Conservation (phyloP, 257 asterid species). For the Anisodus acutangulus region DNA sequence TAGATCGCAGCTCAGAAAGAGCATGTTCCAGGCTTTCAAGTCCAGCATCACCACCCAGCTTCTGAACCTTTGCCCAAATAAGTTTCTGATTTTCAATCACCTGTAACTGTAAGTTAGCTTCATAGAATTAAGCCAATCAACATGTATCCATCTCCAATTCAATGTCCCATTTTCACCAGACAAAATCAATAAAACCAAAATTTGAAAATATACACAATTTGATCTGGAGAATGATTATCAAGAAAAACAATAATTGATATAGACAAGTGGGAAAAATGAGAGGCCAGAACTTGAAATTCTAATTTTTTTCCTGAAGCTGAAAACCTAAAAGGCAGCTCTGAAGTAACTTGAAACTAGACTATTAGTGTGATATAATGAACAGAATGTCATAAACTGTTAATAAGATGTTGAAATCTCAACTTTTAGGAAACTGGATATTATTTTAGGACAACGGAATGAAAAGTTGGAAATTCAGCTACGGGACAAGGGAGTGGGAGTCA, state of each 20-base stretch:
- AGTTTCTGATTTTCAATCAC: slow-evolving; percentile 38
- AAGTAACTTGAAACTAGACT: not conserved
- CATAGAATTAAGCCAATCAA: not conserved
- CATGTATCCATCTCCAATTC: not conserved
- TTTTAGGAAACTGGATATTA: not conserved
- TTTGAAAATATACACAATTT: not conserved
- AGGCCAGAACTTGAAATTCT: not conserved
- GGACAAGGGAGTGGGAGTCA: slow-evolving; percentile 8
- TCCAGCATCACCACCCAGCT: slow-evolving; percentile 37
- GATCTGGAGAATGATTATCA: not conserved
- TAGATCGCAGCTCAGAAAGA: slow-evolving; percentile 32
- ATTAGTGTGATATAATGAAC: not conserved
- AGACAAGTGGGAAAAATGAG: not conserved
- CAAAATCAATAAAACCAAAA: not conserved
- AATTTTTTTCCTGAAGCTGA: not conserved
- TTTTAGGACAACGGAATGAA: not conserved
- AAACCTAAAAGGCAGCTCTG: slow-evolving; percentile 17
- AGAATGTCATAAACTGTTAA: not conserved
- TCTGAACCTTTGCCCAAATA: slow-evolving; percentile 30
- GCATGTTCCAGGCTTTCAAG: slow-evolving; percentile 34
- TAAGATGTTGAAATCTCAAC: not conserved
- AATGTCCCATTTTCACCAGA: slow-evolving; percentile 13
- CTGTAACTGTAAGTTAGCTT: slow-evolving; percentile 27
- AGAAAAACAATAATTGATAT: not conserved
- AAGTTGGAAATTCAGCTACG: not conserved